Conservation (phyloP, 169 alveolate genomes). For the Plasmodium reichenowi region DNA sequence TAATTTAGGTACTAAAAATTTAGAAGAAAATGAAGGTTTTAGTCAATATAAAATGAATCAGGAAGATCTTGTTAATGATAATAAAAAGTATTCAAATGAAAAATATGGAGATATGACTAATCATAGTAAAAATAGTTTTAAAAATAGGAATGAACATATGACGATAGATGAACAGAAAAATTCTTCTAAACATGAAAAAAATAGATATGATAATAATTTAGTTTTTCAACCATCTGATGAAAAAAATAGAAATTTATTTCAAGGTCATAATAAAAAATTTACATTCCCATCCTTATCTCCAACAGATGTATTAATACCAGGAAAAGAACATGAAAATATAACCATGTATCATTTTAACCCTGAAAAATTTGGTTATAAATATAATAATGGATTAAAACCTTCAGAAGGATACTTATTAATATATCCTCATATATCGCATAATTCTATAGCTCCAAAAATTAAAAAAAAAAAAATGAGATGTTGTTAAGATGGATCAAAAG, state of each 20-base stretch:
- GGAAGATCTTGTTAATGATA: not conserved
- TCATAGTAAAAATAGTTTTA: not conserved
- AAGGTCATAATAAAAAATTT: conserved; percentile 16
- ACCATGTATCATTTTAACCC: conserved; percentile 54
- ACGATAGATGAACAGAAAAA: not conserved
- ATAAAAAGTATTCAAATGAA: not conserved
- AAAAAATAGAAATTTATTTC: conserved; percentile 9
- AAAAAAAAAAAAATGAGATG: conserved; percentile 40
- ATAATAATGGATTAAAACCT: conserved; percentile 57
- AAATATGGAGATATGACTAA: not conserved
- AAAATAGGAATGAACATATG: conserved; percentile 5
- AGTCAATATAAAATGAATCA: not conserved
- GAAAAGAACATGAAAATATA: conserved; percentile 17
- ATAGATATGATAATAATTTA: conserved; percentile 6
- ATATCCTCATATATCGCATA: conserved; percentile 29
- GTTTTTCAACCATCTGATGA: conserved; percentile 18
- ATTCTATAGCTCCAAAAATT: conserved; percentile 40
- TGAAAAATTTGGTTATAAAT: conserved; percentile 27
- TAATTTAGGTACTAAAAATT: not conserved
- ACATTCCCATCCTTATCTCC: conserved; percentile 19
- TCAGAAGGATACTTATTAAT: conserved; percentile 51
- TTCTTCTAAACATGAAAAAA: conserved; percentile 1
- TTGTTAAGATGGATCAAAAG: conserved; percentile 8
- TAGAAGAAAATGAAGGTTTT: not conserved
- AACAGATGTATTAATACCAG: conserved; percentile 37